phyloP scores from a whole-genome alignment of 2,329 filamentous ascomycete genomes.

The Aspergillus fijiensis region DNA sequence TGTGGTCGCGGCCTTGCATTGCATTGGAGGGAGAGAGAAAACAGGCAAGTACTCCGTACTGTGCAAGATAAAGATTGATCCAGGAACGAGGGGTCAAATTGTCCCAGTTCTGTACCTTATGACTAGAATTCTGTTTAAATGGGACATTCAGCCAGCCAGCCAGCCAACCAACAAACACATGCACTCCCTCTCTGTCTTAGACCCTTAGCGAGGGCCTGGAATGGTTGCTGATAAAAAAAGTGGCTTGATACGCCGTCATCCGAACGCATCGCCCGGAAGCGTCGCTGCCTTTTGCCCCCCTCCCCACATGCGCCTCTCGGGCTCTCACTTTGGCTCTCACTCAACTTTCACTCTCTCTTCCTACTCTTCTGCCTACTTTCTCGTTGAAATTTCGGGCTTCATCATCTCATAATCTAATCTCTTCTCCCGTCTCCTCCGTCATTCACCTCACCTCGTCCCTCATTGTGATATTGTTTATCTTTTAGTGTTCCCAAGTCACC shows the following conservation, averaged over 20 bases:
- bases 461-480: background rate
- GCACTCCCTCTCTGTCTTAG: too few relatives aligned
- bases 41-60: background rate
- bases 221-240: background rate
- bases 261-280: constrained; percentile 25
- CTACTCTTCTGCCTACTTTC: background rate
- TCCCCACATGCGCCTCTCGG: constrained; percentile 15
- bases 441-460: background rate
- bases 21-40: background rate
- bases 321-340: background rate
- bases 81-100: background rate
- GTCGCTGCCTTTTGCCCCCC: constrained; percentile 22
- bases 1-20: background rate
- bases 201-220: background rate
- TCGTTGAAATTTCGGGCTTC: constrained; percentile 1
- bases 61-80: background rate
- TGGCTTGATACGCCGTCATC: background rate
- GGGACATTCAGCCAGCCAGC: background rate
- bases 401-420: background rate
- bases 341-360: background rate
- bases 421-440: background rate
- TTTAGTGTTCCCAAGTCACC: background rate
- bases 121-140: background rate
- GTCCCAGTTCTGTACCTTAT: background rate
- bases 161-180: background rate